phyloP scores from a whole-genome alignment of 257 asterid genomes.

The Verbena officinalis region DNA sequence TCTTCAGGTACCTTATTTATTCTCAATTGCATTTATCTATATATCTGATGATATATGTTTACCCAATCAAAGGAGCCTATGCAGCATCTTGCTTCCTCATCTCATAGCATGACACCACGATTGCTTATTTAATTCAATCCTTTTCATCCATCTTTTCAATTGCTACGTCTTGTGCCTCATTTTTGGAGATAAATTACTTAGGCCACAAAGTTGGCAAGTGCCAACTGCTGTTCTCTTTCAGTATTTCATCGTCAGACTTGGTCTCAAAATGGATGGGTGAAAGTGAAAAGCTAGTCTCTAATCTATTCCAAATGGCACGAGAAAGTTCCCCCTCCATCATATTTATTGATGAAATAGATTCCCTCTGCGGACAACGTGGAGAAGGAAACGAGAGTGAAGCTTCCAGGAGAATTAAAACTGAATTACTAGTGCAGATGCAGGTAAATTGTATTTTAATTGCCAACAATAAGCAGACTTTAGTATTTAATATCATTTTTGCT shows the following conservation, averaged over 20 bases:
- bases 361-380: slow-evolving; percentile 93
- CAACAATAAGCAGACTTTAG: neutral
- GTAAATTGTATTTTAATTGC: slow-evolving; percentile 41
- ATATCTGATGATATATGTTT: slow-evolving; percentile 1
- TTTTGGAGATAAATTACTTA: slow-evolving; percentile 34
- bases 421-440: slow-evolving; percentile 99
- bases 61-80: neutral
- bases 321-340: slow-evolving; percentile 97
- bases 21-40: slow-evolving; percentile 4
- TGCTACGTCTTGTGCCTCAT: slow-evolving; percentile 10
- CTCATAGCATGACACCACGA: neutral
- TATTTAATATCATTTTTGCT: slow-evolving; percentile 20
- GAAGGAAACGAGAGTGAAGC: slow-evolving; percentile 99
- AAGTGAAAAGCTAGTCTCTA: slow-evolving; percentile 98
- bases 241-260: slow-evolving; percentile 95
- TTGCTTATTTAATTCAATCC: neutral
- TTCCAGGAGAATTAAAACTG: slow-evolving; percentile 95
- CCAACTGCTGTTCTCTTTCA: slow-evolving; percentile 62
- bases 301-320: slow-evolving; percentile 97
- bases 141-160: slow-evolving; percentile 5
- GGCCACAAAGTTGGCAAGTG: slow-evolving; percentile 58
- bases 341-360: slow-evolving; percentile 93
- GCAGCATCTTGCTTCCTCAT: neutral
- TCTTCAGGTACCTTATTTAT: slow-evolving; percentile 69
- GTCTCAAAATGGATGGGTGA: slow-evolving; percentile 99